These are phyloP conservation scores for Phytomonas sp. DNA, from an alignment of 208 protist genomes.

Conservation along the genomic window DNA sequence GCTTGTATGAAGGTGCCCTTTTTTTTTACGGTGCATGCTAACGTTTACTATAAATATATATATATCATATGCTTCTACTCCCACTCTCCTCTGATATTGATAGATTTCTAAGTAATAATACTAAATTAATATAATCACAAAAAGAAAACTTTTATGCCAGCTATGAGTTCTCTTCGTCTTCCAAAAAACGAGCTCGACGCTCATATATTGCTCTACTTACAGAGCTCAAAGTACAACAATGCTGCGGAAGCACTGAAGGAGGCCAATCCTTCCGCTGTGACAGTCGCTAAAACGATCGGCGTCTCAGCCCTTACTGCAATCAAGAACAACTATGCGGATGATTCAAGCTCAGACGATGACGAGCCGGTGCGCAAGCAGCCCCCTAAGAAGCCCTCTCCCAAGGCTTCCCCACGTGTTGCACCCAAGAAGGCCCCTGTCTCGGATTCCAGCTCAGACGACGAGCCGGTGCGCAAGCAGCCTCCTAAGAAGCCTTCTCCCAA, in stretches of 20 bases:
- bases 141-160: conserved; percentile 6
- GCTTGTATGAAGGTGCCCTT: too few relatives aligned
- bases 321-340: conserved; percentile 16
- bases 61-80: not conserved
- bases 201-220: conserved; percentile 80
- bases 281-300: conserved; percentile 35
- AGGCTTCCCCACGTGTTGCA: conserved; percentile 25
- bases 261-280: conserved; percentile 52
- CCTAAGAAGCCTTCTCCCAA: conserved; percentile 40
- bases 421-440: conserved; percentile 34
- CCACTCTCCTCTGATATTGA: not conserved
- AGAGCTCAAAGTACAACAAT: conserved; percentile 53
- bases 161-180: conserved; percentile 40
- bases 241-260: conserved; percentile 65
- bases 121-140: conserved; percentile 2
- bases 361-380: conserved; percentile 40
- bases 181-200: conserved; percentile 77
- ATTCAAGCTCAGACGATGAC: conserved; percentile 26
- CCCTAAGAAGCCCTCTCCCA: conserved; percentile 35
- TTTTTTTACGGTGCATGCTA: not conserved
- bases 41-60: not conserved
- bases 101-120: conserved; percentile 13
- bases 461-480: conserved; percentile 39
- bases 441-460: conserved; percentile 26
- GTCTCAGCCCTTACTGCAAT: conserved; percentile 39